A percentile compares a stretch with the other conserved stretches of the same genome.
Conservation (phyloP, 2,329 filamentous ascomycete species). For the Penicillium olsonii region DNA sequence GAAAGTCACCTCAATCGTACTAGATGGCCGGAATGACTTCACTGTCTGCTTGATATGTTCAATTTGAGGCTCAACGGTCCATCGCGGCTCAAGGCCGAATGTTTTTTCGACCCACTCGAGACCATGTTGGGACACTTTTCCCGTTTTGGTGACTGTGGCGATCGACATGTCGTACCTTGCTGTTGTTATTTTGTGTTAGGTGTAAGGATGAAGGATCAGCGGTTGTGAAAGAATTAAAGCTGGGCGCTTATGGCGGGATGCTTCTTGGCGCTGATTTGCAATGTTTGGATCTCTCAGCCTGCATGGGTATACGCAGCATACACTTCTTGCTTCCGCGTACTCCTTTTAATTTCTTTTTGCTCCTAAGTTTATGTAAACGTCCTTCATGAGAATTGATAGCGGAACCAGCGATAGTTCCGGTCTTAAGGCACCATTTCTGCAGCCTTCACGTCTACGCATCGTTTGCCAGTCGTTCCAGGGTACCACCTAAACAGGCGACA, state of each 20-base stretch:
- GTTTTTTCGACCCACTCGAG: neutral
- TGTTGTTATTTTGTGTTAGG: no score
- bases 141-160: neutral
- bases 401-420: no score
- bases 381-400: no score
- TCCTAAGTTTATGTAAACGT: no score
- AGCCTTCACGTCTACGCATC: no score
- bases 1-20: slow-evolving; percentile 6
- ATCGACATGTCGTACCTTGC: neutral
- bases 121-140: neutral
- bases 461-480: no score
- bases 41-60: slow-evolving; percentile 12
- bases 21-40: slow-evolving; percentile 7
- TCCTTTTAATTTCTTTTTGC: no score
- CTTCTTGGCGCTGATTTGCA: neutral
- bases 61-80: slow-evolving; percentile 9
- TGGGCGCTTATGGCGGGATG: neutral
- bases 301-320: no score
- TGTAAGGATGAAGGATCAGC: neutral
- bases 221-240: neutral
- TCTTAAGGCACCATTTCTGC: no score
- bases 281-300: neutral
- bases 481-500: no score
- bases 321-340: no score
- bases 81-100: slow-evolving; percentile 9